Conservation (phyloP, 1,284 basidiomycete genomes). For the Tylopilus sp. region DNA sequence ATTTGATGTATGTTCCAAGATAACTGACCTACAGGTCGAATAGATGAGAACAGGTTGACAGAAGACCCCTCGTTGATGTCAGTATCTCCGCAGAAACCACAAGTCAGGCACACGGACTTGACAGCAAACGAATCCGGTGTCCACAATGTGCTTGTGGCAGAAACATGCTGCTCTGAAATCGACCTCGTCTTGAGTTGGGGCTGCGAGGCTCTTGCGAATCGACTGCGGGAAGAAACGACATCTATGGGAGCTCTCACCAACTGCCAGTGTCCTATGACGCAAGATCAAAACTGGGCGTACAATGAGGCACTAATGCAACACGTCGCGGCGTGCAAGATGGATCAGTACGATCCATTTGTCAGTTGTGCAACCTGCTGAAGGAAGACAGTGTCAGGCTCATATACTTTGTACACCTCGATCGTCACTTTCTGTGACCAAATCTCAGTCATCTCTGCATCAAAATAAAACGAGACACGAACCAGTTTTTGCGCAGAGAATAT, state of each 20-base stretch:
- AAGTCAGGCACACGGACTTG: conserved; percentile 69
- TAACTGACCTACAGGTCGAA: conserved; percentile 86
- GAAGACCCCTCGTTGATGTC: conserved; percentile 71
- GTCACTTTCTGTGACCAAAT: conserved; percentile 80
- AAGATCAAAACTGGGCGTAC: conserved; percentile 54
- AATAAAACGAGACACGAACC: conserved; percentile 49
- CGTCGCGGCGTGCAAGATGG: conserved; percentile 82
- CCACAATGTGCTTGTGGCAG: conserved; percentile 97
- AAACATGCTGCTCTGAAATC: conserved; percentile 99
- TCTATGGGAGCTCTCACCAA: conserved; percentile 60
- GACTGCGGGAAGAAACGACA: conserved; percentile 90
- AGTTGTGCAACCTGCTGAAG: conserved; percentile 97
- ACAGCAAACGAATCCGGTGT: conserved; percentile 98
- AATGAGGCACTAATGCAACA: conserved; percentile 89
- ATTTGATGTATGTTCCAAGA: conserved; percentile 13
- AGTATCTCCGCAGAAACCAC: conserved; percentile 10
- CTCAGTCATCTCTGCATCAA: not conserved
- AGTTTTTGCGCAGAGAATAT: conserved; percentile 99
- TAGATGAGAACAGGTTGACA: conserved; percentile 95
- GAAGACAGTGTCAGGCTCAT: conserved; percentile 93
- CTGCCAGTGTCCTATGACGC: not conserved
- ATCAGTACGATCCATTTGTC: conserved; percentile 96
- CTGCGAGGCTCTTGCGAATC: conserved; percentile 82
- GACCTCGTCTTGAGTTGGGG: conserved; percentile 94
- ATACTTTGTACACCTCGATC: conserved; percentile 96